phyloP scores from a whole-genome alignment of 2,329 filamentous ascomycete species.

The Plectosphaerella plurivora region DNA sequence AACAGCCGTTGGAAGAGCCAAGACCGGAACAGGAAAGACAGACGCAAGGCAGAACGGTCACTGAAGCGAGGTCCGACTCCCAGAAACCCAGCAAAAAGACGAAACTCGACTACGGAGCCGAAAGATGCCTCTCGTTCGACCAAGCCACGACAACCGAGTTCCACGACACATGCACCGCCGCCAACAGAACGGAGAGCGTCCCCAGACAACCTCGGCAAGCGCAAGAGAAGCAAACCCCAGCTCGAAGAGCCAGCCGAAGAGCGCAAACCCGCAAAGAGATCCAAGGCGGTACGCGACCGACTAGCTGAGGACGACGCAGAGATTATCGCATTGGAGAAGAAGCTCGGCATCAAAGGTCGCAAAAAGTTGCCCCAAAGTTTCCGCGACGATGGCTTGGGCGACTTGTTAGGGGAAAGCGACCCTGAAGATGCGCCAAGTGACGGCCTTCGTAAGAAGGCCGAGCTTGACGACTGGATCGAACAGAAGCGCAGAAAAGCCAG shows the following conservation, averaged over 20 bases:
- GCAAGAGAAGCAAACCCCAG: conserved; percentile 6
- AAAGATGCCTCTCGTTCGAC: conserved; percentile 12
- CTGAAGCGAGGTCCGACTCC: conserved; percentile 35
- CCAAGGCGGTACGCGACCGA: conserved; percentile 49
- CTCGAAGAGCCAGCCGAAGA: conserved; percentile 11
- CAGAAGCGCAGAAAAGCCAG: conserved; percentile 49
- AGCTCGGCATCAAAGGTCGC: conserved; percentile 73
- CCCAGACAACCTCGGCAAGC: background rate
- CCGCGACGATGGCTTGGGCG: conserved; percentile 77
- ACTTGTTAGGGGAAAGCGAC: conserved; percentile 60
- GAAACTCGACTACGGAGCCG: too few species aligned
- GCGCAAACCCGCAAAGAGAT: conserved; percentile 17
- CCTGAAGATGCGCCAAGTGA: conserved; percentile 35
- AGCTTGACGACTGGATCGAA: conserved; percentile 57
- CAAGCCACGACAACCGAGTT: conserved; percentile 11
- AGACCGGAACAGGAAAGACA: conserved; percentile 52
- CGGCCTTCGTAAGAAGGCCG: conserved; percentile 49
- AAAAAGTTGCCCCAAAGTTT: conserved; percentile 71
- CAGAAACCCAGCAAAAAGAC: background rate
- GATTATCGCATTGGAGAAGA: conserved; percentile 83
- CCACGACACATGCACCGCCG: conserved; percentile 1
- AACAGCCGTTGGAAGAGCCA: conserved; percentile 11
- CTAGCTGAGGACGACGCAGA: conserved; percentile 81
- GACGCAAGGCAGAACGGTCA: conserved; percentile 60
- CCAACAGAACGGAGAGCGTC: background rate